Evolutionary conservation across 257 asterid species (phyloP).

Genomic region (Marsdenia floribunda): DNA sequence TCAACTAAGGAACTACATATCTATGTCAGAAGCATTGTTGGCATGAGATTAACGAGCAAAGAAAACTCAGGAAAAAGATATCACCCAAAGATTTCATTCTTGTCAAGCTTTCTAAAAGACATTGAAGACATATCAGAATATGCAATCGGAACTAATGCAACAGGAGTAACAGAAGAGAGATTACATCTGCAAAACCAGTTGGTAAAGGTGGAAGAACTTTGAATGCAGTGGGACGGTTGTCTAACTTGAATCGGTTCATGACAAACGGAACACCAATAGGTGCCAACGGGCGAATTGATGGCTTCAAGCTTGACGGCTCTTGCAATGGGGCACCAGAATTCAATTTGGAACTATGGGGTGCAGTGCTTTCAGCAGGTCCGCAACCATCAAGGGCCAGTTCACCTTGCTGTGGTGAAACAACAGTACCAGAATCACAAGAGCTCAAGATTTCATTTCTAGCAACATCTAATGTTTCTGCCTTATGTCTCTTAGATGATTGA

Average conservation of each 20-base stretch:
- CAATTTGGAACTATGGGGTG: constrained; percentile 31
- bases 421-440: constrained; percentile 20
- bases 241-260: constrained; percentile 77
- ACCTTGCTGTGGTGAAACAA: constrained; percentile 34
- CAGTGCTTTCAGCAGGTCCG: constrained; percentile 33
- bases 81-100: not conserved
- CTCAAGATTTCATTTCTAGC: constrained; percentile 42
- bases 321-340: constrained; percentile 28
- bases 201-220: constrained; percentile 76
- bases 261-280: constrained; percentile 48
- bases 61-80: not conserved
- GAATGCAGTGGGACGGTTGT: constrained; percentile 91
- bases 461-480: constrained; percentile 38
- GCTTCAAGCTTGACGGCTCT: constrained; percentile 38
- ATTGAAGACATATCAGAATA: not conserved
- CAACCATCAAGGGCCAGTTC: constrained; percentile 23
- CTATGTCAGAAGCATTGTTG: not conserved
- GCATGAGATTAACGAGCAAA: not conserved
- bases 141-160: not conserved
- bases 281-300: constrained; percentile 52
- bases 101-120: not conserved
- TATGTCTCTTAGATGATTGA: constrained; percentile 35
- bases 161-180: constrained; percentile 15
- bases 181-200: constrained; percentile 69
- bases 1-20: not conserved